These are phyloP conservation scores for Fraxinus quadrangulata DNA, from an alignment of 257 asterid genomes.

Conservation along the genomic window DNA sequence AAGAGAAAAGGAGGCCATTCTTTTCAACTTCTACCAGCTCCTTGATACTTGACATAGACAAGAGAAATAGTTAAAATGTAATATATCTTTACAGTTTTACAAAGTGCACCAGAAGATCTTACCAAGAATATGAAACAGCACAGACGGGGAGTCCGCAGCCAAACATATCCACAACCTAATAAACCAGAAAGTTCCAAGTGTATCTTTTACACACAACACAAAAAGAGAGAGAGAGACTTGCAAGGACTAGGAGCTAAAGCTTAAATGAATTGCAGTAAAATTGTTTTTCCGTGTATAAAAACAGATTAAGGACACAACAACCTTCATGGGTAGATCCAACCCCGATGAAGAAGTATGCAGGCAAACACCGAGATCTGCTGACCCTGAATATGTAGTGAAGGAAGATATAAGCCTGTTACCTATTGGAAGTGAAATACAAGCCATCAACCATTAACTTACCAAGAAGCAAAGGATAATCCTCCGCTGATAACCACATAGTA, in stretches of 20 bases:
- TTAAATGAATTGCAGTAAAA: conserved; percentile 4
- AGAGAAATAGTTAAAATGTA: conserved; percentile 20
- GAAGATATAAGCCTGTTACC: conserved; percentile 17
- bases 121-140: conserved; percentile 98
- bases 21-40: conserved; percentile 86
- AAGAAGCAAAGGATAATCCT: conserved; percentile 95
- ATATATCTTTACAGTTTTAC: conserved; percentile 11
- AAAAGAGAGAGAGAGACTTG: neutral
- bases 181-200: conserved; percentile 26
- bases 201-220: conserved; percentile 14
- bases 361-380: conserved; percentile 95
- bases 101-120: conserved; percentile 27
- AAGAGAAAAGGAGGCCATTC: conserved; percentile 89
- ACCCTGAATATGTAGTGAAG: conserved; percentile 52
- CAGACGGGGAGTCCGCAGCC: conserved; percentile 98
- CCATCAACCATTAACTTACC: conserved; percentile 49
- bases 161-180: conserved; percentile 94
- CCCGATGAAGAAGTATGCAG: conserved; percentile 97
- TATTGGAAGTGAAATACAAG: neutral
- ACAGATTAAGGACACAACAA: conserved; percentile 26
- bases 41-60: conserved; percentile 57
- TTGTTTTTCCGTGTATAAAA: neutral
- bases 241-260: neutral
- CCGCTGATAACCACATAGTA: conserved; percentile 95
- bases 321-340: conserved; percentile 97